Conservation (phyloP, 2,329 filamentous ascomycete genomes). For the Paracamarosporium sp. region DNA sequence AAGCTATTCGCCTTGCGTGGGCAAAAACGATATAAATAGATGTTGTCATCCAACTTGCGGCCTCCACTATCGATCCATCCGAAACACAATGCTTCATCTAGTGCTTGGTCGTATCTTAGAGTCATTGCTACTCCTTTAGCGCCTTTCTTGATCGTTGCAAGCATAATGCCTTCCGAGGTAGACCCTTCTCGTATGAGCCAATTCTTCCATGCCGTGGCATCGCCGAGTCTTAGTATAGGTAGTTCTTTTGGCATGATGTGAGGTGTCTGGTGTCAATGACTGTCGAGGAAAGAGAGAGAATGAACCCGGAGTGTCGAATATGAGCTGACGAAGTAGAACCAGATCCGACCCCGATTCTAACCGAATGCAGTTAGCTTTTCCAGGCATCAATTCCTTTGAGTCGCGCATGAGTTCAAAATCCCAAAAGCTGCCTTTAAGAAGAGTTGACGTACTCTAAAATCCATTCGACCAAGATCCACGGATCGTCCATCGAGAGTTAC, state of each 20-base stretch:
- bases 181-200: background rate
- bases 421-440: no score
- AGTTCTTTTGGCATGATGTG: background rate
- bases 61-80: slow-evolving; percentile 70
- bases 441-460: no score
- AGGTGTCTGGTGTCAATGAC: no score
- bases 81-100: slow-evolving; percentile 65
- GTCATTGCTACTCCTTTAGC: background rate
- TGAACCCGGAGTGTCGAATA: no score
- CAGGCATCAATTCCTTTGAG: no score
- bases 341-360: no score
- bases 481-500: no score
- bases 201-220: background rate
- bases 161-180: background rate
- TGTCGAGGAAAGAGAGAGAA: no score
- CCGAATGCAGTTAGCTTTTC: no score
- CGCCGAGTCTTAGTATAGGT: background rate
- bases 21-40: slow-evolving; percentile 65
- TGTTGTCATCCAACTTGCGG: slow-evolving; percentile 52
- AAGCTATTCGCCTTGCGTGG: slow-evolving; percentile 62
- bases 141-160: background rate
- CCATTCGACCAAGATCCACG: no score
- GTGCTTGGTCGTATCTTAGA: slow-evolving; percentile 48
- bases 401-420: no score
- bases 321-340: no score